A percentile compares a stretch with the other conserved stretches of the same genome.
These are phyloP conservation scores for Neostapfia colusana DNA, from an alignment of 176 grass and related monocot genomes.

Conservation along the genomic window DNA sequence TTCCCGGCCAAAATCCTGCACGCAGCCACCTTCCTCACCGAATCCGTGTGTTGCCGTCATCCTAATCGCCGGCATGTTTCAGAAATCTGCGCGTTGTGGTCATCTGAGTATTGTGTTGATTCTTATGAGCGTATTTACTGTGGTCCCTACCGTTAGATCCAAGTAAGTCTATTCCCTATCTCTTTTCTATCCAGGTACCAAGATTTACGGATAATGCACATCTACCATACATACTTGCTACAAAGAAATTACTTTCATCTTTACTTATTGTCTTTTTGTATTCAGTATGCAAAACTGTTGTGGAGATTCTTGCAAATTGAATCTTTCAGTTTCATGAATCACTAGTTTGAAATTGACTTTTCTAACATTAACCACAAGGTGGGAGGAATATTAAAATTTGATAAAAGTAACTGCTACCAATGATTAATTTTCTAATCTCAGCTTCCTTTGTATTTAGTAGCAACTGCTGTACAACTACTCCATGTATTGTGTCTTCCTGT, in stretches of 20 bases:
- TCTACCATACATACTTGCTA: background rate
- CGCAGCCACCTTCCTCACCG: too few species aligned
- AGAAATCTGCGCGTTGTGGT: too few species aligned
- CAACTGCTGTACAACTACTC: conserved; percentile 1
- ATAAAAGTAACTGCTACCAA: conserved; percentile 11
- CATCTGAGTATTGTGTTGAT: conserved; percentile 75
- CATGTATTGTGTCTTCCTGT: conserved; percentile 24
- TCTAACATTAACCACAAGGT: background rate
- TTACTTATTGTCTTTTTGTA: conserved; percentile 26
- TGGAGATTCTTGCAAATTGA: conserved; percentile 3
- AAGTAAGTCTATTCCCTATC: conserved; percentile 57
- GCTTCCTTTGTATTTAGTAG: conserved; percentile 42
- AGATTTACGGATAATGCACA: background rate
- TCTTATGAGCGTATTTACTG: conserved; percentile 69
- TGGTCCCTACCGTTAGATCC: conserved; percentile 84
- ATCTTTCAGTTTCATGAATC: conserved; percentile 18
- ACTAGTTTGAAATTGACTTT: conserved; percentile 1
- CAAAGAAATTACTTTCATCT: conserved; percentile 17
- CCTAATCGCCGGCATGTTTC: too few species aligned
- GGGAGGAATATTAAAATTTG: background rate
- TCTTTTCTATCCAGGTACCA: conserved; percentile 3
- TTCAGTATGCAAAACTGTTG: conserved; percentile 36
- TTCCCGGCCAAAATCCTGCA: too few species aligned
- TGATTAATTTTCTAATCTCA: conserved; percentile 4
- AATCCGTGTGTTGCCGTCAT: too few species aligned